phyloP scores from a whole-genome alignment of 2,329 filamentous ascomycete genomes.

The Claviceps pazoutovae region DNA sequence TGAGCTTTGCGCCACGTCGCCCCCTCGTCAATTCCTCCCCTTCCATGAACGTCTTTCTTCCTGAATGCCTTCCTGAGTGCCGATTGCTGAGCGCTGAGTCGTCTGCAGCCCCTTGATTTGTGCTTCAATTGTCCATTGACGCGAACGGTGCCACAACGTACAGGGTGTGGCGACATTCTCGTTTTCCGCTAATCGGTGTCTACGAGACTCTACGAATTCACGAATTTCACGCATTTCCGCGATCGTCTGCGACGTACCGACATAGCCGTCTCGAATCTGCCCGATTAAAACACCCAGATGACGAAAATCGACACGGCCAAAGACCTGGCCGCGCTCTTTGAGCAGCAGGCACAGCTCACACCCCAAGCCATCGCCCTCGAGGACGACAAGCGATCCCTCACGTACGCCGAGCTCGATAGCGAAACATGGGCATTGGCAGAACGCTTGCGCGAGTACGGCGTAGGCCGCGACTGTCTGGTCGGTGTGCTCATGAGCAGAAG shows the following conservation, averaged over 20 bases:
- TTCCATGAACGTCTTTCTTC: neutral
- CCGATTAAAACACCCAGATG: slow-evolving; percentile 26
- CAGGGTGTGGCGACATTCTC: too few species aligned
- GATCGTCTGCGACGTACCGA: too few species aligned
- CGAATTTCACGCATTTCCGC: too few species aligned
- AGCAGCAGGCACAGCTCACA: slow-evolving; percentile 51
- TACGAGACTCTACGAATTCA: too few species aligned
- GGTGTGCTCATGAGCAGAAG: slow-evolving; percentile 64
- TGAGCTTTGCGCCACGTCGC: too few species aligned
- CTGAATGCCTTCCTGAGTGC: too few species aligned
- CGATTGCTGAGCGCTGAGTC: too few species aligned
- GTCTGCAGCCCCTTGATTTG: too few species aligned
- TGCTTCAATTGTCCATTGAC: neutral
- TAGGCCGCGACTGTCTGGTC: slow-evolving; percentile 59
- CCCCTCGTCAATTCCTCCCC: neutral
- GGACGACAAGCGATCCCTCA: slow-evolving; percentile 52
- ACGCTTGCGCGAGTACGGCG: slow-evolving; percentile 51
- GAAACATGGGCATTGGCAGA: slow-evolving; percentile 51
- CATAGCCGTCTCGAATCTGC: too few species aligned
- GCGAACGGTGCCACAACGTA: too few species aligned
- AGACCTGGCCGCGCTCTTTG: slow-evolving; percentile 60
- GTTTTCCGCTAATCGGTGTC: too few species aligned
- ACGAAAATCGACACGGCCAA: slow-evolving; percentile 55
- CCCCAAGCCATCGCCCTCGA: slow-evolving; percentile 59
- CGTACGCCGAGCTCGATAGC: slow-evolving; percentile 57